These are phyloP conservation scores for Raffaelea albimanens DNA, from an alignment of 2,329 filamentous ascomycete genomes.

Conservation along the genomic window DNA sequence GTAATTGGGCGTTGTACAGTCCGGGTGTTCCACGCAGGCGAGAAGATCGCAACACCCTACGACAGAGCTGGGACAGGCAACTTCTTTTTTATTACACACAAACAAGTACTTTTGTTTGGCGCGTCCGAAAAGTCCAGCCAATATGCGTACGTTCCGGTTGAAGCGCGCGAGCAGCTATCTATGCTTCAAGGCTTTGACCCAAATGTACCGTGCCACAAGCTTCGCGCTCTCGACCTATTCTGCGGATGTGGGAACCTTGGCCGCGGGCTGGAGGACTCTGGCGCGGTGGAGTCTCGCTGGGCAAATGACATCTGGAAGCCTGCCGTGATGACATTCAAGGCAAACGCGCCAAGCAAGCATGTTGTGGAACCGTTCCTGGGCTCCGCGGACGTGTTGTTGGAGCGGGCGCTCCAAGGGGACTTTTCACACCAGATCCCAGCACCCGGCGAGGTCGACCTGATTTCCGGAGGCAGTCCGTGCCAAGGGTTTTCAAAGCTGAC, in stretches of 20 bases:
- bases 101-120: neutral
- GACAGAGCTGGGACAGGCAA: constrained; percentile 55
- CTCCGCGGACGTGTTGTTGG: constrained; percentile 62
- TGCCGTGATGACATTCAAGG: constrained; percentile 65
- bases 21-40: constrained; percentile 36
- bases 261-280: constrained; percentile 63
- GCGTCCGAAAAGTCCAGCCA: neutral
- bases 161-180: constrained; percentile 1
- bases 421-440: constrained; percentile 38
- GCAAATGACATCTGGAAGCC: constrained; percentile 56
- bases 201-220: constrained; percentile 19
- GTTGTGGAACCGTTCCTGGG: constrained; percentile 51
- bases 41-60: constrained; percentile 53
- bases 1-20: constrained; percentile 52
- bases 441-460: constrained; percentile 57
- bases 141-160: neutral
- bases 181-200: constrained; percentile 50
- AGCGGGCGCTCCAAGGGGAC: constrained; percentile 41
- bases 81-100: constrained; percentile 51
- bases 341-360: constrained; percentile 41
- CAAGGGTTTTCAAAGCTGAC: constrained; percentile 66
- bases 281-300: constrained; percentile 54
- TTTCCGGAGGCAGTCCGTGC: constrained; percentile 68
- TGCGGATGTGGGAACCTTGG: constrained; percentile 73
- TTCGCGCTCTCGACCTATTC: constrained; percentile 62